Evolutionary conservation across 208 protist species (phyloP), one percentile per base, ranked within the genome.

Genomic region (Tetramitus jugosus): DNA sequence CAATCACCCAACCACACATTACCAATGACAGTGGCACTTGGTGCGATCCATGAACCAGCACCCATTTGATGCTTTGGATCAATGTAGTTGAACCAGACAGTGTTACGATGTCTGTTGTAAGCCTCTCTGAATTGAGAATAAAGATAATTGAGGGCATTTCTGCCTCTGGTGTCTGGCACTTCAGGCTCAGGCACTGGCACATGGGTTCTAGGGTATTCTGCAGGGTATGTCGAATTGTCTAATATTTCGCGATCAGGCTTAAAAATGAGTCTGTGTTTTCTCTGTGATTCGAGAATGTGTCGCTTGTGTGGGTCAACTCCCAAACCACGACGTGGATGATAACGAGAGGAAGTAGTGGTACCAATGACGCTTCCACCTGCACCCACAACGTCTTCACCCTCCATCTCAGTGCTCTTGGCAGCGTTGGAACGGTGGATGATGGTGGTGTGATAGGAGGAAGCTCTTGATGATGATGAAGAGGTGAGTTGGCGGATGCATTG

Each of bases 1-100:
- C 93, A 85, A 81, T 91, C 86, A 20, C 90, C 89, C 60, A 95
- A 82, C 8, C 85, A 82, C 6, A 94, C 90, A 65, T 93, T 92
- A 43, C 92, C 92, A 46, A 84, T 84, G 20, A 95, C 82, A 78
- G 82, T 91, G 7, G 90, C 90, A 69, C 78, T 92, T 49, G 92
- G 92, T 13, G 92, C 91, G 62, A 95, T 88, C 6, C 14, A 76
- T 20, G 8, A 1, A 35, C 68, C 68, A 40, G 17, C 20, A 23
- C 23, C 2, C 56, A 62, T n/a, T 10, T 3, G 8, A 6, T n/a
- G 17, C 49, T 56, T 56, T 69, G 62, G 62, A 17, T 71, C 64
- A 13, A 23, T 26, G 29, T 39, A 8, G n/a, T 71, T 49, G 23
- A 71, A 71, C 64, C 64, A 71, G 29, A 71, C 64, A 35, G 49